Evolutionary conservation across 257 asterid genomes (phyloP).

Genomic region (Thymus quinquecostatus): DNA sequence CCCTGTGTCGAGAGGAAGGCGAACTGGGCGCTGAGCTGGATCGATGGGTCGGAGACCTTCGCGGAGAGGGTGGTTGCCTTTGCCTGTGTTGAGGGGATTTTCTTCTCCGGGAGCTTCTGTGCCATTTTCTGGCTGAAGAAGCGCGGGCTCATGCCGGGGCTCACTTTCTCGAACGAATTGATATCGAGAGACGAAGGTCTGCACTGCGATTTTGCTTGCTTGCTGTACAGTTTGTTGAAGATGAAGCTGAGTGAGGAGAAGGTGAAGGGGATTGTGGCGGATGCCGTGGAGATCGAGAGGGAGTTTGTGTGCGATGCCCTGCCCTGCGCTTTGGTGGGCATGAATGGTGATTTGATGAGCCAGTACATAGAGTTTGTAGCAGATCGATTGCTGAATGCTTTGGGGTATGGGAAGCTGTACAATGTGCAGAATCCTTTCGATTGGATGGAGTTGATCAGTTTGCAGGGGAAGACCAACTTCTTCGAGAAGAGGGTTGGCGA

Average conservation of each 20-base stretch:
- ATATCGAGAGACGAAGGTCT: conserved; percentile 89
- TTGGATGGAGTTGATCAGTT: conserved; percentile 95
- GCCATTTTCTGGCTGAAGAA: conserved; percentile 90
- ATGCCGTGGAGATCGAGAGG: conserved; percentile 81
- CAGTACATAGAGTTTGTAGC: conserved; percentile 86
- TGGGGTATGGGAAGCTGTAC: conserved; percentile 73
- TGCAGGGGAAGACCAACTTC: conserved; percentile 96
- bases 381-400: conserved; percentile 62
- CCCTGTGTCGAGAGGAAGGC: conserved; percentile 89
- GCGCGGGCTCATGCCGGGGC: conserved; percentile 86
- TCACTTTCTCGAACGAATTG: conserved; percentile 80
- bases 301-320: conserved; percentile 85
- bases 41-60: conserved; percentile 77
- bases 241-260: conserved; percentile 73
- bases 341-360: conserved; percentile 81
- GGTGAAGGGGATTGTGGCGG: conserved; percentile 61
- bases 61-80: conserved; percentile 84
- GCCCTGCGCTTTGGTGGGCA: conserved; percentile 85
- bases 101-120: conserved; percentile 92
- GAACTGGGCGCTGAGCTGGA: conserved; percentile 91
- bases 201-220: conserved; percentile 93
- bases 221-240: conserved; percentile 69
- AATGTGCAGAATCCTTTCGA: conserved; percentile 77
- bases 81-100: conserved; percentile 91
- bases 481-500: conserved; percentile 98